Percentiles rank a stretch among this genome's conserved stretches.
phyloP scores from a whole-genome alignment of 805 yeast species.

The Hanseniaspora jakobsenii region DNA sequence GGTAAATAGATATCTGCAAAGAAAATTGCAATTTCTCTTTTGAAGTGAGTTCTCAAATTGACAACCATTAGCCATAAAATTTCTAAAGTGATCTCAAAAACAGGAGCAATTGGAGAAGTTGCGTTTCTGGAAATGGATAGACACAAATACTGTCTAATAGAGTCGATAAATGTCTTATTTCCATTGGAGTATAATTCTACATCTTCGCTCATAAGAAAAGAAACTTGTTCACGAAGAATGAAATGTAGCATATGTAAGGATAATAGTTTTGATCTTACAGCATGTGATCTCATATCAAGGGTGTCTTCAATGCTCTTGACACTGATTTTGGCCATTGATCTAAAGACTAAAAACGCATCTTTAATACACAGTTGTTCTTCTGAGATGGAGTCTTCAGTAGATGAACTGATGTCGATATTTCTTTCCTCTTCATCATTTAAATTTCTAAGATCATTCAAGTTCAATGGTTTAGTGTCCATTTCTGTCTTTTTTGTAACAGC shows the following conservation, averaged over 20 bases:
- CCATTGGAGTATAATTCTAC: conserved; percentile 42
- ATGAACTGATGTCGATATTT: conserved; percentile 34
- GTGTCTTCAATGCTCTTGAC: conserved; percentile 71
- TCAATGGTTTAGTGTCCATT: conserved; percentile 33
- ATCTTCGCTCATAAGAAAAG: conserved; percentile 54
- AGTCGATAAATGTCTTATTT: conserved; percentile 53
- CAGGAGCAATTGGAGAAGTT: conserved; percentile 80
- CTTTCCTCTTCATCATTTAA: conserved; percentile 46
- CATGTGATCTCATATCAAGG: conserved; percentile 78
- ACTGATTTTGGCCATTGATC: conserved; percentile 90
- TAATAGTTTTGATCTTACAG: conserved; percentile 79
- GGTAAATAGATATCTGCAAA: conserved; percentile 89
- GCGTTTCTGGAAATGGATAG: conserved; percentile 80
- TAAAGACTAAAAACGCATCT: conserved; percentile 83
- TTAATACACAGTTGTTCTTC: conserved; percentile 63
- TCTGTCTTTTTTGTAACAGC: too few species aligned
- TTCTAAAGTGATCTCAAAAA: conserved; percentile 81
- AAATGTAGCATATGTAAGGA: conserved; percentile 82
- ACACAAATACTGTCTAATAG: conserved; percentile 74
- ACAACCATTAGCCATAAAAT: conserved; percentile 83
- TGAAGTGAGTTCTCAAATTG: conserved; percentile 75
- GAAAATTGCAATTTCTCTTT: conserved; percentile 86
- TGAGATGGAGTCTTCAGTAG: conserved; percentile 26
- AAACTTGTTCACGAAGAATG: conserved; percentile 72
- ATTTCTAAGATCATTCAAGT: conserved; percentile 49